Base-by-base conservation (phyloP, 2,329 filamentous ascomycete genomes). In the Colletotrichum abscissum region DNA sequence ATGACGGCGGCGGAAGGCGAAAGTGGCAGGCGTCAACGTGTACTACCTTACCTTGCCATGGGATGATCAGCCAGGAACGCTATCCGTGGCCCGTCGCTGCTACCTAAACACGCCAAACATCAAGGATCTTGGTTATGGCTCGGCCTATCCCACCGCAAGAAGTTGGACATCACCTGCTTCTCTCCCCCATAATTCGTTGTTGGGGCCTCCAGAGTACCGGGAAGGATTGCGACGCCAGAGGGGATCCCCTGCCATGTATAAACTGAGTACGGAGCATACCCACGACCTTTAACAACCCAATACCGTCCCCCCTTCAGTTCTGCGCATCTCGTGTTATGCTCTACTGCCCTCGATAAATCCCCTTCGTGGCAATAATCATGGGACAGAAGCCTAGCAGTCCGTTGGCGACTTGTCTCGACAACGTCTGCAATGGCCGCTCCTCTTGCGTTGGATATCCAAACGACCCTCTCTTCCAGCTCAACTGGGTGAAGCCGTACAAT, bases 401-500 rank as follows among this genome's bases (percentile, higher is more conserved):
- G 4, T 75, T 88, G 56, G 80, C 84, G 69, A 78, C 81, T 52
- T 90, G 88, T 77, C 84, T 90, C 46, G 79, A 83, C 66, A 73
- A 79, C 26, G 82, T 89, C 73, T 90, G 87, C 76, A 80, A 80
- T 35, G 84, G 84, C 65, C 83, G 85, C 54, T 72, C 74, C 19
- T 78, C 79, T 74, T 90, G 88, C 75, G 86, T 88, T 63, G 85
- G 80, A 12, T 89, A 84, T 73, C 83, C 87, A 0, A 77, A 76
- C 62, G 80, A 82, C 52, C 81, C 81, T 0, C 77, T 87, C 6
- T 90, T 87, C 78, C 83, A 88, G 76, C 54, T 81, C 2, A 76
- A 78, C 8, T 90, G 88, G 88, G 87, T 86, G 46, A 85, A 85
- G 76, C 82, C 85, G 1, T 90, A 87, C 80, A 90, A 90, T 72